A percentile compares a stretch with the other conserved stretches of the same genome.
Evolutionary conservation across 2,329 filamentous ascomycete species (phyloP).

Genomic region (Incumbomyces delicatus): DNA sequence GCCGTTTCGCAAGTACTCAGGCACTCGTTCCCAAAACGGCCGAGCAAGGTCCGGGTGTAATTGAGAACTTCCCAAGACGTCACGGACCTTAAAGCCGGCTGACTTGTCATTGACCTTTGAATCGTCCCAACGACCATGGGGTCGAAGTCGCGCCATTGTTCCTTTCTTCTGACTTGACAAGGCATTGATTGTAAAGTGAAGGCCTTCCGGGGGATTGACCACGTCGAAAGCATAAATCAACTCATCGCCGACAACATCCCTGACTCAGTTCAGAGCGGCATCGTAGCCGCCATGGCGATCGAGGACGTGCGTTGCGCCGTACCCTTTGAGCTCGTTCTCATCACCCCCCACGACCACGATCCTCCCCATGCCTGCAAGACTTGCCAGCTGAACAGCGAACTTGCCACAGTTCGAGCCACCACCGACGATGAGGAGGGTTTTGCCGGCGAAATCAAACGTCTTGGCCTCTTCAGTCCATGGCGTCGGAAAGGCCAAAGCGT

Average conservation of each 20-base stretch:
- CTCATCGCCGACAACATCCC: constrained; percentile 30
- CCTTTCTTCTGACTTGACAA: constrained; percentile 30
- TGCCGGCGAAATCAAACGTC: constrained; percentile 15
- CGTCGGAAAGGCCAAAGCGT: constrained; percentile 22
- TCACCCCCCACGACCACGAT: constrained; percentile 31
- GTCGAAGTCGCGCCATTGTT: constrained; percentile 22
- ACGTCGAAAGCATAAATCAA: constrained; percentile 31
- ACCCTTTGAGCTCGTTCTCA: constrained; percentile 24
- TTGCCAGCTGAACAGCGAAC: constrained; percentile 21
- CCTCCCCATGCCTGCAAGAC: constrained; percentile 25
- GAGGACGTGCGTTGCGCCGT: constrained; percentile 35
- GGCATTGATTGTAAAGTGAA: constrained; percentile 21
- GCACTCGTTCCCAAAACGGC: constrained; percentile 12
- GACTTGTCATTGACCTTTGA: constrained; percentile 25
- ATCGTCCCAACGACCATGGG: constrained; percentile 19
- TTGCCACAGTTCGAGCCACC: constrained; percentile 21
- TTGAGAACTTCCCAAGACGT: constrained; percentile 22
- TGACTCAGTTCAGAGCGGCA: constrained; percentile 25
- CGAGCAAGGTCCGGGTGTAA: constrained; percentile 21
- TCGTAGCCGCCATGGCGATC: constrained; percentile 28
- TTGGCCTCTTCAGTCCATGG: constrained; percentile 12
- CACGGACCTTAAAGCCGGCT: constrained; percentile 25
- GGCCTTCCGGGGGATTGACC: constrained; percentile 17
- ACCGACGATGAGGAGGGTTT: constrained; percentile 21
- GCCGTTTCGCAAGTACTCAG: constrained; percentile 10